Evolutionary conservation across 352 stramenopile genomes (phyloP).

Genomic region (Phytophthora citrophthora): DNA sequence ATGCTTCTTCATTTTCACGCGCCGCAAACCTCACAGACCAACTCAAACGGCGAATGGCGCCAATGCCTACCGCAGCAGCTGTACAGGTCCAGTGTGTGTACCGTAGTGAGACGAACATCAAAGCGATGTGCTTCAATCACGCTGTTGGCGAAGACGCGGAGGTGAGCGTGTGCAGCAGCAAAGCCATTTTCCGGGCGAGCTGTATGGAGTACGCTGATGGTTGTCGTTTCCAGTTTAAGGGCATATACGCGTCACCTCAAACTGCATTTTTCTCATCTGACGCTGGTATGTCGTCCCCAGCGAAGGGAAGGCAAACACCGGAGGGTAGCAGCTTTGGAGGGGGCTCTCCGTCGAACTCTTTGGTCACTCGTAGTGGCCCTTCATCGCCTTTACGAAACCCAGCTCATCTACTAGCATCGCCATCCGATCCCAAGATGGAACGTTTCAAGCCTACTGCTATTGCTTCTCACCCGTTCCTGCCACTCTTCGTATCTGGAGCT

Average conservation of each 20-base stretch:
- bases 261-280: constrained; percentile 45
- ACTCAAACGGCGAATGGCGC: constrained; percentile 61
- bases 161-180: constrained; percentile 78
- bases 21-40: constrained; percentile 60
- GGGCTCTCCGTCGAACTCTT: constrained; percentile 29
- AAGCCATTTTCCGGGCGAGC: constrained; percentile 72
- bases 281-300: constrained; percentile 19
- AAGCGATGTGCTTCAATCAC: constrained; percentile 84
- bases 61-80: constrained; percentile 31
- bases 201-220: constrained; percentile 74
- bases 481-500: constrained; percentile 83
- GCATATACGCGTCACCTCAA: constrained; percentile 71
- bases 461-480: constrained; percentile 77
- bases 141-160: constrained; percentile 58
- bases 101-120: constrained; percentile 82
- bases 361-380: constrained; percentile 30
- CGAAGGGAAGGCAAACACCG: constrained; percentile 29
- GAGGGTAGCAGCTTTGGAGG: constrained; percentile 20
- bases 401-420: constrained; percentile 37
- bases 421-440: constrained; percentile 49
- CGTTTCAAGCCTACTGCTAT: constrained; percentile 83
- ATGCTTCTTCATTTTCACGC: constrained; percentile 39
- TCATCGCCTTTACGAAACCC: constrained; percentile 38
- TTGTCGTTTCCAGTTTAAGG: constrained; percentile 83
- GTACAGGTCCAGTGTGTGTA: constrained; percentile 77